A percentile compares a stretch with the other conserved stretches of the same genome.
Conservation (phyloP, 1,139 yeast species). For the Tardiomyces blankii region DNA sequence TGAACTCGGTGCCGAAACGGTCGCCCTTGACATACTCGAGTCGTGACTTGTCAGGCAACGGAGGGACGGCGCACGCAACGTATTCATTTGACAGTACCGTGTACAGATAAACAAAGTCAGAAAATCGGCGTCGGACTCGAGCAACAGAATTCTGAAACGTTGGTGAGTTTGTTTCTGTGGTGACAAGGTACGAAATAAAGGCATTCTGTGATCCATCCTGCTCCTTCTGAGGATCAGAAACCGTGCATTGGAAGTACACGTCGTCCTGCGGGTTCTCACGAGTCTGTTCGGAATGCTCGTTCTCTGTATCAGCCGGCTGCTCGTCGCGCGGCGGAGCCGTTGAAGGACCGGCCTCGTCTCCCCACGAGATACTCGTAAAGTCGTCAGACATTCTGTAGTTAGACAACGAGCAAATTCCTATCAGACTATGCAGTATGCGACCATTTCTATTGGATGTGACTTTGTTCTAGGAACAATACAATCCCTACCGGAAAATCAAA, state of each 20-base stretch:
- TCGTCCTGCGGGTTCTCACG: neutral
- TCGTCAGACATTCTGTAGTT: neutral
- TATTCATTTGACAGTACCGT: slow-evolving; percentile 64
- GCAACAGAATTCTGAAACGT: slow-evolving; percentile 34
- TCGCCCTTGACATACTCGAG: slow-evolving; percentile 94
- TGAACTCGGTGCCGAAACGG: slow-evolving; percentile 69
- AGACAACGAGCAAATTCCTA: too few species aligned
- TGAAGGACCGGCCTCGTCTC: neutral
- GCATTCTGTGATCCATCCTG: slow-evolving; percentile 66
- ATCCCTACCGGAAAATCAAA: too few species aligned
- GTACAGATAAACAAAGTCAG: slow-evolving; percentile 71
- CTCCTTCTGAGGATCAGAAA: slow-evolving; percentile 69
- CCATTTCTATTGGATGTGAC: too few species aligned
- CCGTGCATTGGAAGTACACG: slow-evolving; percentile 26
- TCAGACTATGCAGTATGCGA: too few species aligned
- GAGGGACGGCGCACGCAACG: slow-evolving; percentile 84
- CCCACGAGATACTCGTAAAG: neutral
- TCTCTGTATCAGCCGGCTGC: neutral
- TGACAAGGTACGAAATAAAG: slow-evolving; percentile 67
- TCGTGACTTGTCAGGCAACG: slow-evolving; percentile 86
- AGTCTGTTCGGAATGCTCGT: neutral
- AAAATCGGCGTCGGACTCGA: slow-evolving; percentile 64
- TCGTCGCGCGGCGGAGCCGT: neutral
- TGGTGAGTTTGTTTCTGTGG: slow-evolving; percentile 45
- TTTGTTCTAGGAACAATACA: too few species aligned